Conservation (phyloP, 192 early-diverging fungal genomes). For the Gigaspora rosea region DNA sequence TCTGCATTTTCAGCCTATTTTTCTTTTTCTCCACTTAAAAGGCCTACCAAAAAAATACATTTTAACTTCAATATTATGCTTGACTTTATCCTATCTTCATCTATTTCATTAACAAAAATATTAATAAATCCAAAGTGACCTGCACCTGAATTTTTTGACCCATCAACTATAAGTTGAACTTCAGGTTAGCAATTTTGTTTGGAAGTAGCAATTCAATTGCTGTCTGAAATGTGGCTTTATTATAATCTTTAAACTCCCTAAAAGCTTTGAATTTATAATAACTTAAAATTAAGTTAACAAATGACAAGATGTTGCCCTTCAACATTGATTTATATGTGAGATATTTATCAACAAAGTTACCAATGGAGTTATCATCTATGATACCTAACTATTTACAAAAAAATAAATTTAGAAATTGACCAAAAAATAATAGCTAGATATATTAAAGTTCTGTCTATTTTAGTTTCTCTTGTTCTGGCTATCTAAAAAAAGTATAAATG, state of each 20-base stretch:
- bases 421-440: no score
- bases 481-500: no score
- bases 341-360: no score
- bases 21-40: neutral
- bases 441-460: no score
- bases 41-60: neutral
- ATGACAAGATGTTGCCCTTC: no score
- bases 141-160: constrained; percentile 33
- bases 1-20: neutral
- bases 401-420: no score
- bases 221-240: neutral
- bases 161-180: constrained; percentile 36
- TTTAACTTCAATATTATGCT: constrained; percentile 6
- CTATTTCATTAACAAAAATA: constrained; percentile 28
- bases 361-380: no score
- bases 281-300: no score
- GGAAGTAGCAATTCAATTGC: constrained; percentile 14
- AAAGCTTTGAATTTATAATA: neutral
- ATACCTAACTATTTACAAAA: no score
- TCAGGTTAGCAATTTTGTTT: constrained; percentile 32
- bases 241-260: neutral
- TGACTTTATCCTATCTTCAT: neutral
- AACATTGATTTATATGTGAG: neutral
- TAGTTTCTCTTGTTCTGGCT: no score
- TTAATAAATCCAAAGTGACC: constrained; percentile 37